Base-by-base conservation (phyloP, 2,329 filamentous ascomycete species). In the Penicillium freii region DNA sequence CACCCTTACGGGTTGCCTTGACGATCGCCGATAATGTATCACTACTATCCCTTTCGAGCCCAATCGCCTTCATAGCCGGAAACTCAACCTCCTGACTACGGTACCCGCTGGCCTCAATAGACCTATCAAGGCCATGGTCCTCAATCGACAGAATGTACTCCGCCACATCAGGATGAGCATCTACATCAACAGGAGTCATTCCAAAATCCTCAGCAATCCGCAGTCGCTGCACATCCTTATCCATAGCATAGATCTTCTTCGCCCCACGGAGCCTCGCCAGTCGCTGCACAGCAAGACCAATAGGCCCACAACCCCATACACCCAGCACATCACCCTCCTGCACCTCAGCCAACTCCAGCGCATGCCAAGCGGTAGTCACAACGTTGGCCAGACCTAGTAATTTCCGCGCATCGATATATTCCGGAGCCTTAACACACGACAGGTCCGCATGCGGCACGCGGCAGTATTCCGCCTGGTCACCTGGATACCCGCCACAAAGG, bases 381-480 rank as follows among this genome's bases (percentile, higher is more conserved):
- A 73, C 71, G 40, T 75, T 67, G 2, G 66, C 59, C 5, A 74
- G 59, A 5, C 62, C 69, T 2, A 74, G 66, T 1, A 71, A 57
- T 49, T 72, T 72, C 54, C 69, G 65, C 0, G 70, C 62, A 5
- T 63, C 59, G 3, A 71, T 44, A 27, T 68, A 56, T 2, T 59
- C 51, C 4, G 71, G 70, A 10, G 61, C 66, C 55, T 67, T 65
- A 34, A 73, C 61, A 47, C 69, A 70, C 19, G 61, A 63, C 13
- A 73, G 40, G 54, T 74, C 71, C 2, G 71, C 72, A 56, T 72
- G 71, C 7, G 73, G 73, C 10, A 69, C 71, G 7, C 70, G 71
- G 46, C 69, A 71, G 57, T 64, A 75, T 59, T 75, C 73, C 3
- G 73, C 73, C 59, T 75, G 72, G 36, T 71, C 64, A 19, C 73